These are phyloP conservation scores for Penicillium manginii DNA, from an alignment of 495 filamentous ascomycete genomes.

Conservation along the genomic window DNA sequence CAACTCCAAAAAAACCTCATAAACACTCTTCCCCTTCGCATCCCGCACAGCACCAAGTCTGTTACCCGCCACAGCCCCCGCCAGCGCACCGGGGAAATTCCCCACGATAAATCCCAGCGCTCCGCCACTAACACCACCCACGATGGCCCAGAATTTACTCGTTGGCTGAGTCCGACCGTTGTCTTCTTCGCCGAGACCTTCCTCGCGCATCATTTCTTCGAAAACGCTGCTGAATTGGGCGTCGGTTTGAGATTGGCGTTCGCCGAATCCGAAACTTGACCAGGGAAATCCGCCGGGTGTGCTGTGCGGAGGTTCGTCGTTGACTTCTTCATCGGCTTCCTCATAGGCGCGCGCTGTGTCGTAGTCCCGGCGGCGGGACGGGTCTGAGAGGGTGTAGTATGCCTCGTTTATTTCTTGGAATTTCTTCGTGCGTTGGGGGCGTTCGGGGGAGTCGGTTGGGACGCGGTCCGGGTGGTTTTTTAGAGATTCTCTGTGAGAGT, in stretches of 20 bases:
- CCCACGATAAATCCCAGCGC: constrained; percentile 94
- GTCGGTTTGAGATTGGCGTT: constrained; percentile 57
- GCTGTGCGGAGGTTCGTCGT: constrained; percentile 60
- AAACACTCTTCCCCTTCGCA: constrained; percentile 92
- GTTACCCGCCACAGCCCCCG: constrained; percentile 92
- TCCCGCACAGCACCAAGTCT: constrained; percentile 85
- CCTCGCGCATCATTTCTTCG: constrained; percentile 96
- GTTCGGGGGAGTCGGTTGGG: constrained; percentile 80
- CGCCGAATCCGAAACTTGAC: constrained; percentile 63
- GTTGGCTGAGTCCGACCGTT: constrained; percentile 53
- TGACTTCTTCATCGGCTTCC: constrained; percentile 56
- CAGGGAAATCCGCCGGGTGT: constrained; percentile 59
- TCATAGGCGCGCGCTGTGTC: constrained; percentile 68
- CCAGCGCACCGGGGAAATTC: constrained; percentile 85
- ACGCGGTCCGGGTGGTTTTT: constrained; percentile 95
- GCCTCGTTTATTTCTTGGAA: constrained; percentile 98
- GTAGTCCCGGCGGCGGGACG: constrained; percentile 81
- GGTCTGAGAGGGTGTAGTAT: constrained; percentile 92
- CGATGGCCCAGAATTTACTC: constrained; percentile 79
- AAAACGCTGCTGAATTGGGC: constrained; percentile 90
- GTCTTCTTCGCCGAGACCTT: constrained; percentile 73
- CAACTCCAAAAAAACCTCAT: constrained; percentile 82
- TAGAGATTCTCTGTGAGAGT: constrained; percentile 77
- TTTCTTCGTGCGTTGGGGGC: constrained; percentile 77
- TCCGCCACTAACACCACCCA: constrained; percentile 86